These are phyloP conservation scores for Ophidiomyces ophidiicola DNA, from an alignment of 2,329 filamentous ascomycete species.

Conservation along the genomic window DNA sequence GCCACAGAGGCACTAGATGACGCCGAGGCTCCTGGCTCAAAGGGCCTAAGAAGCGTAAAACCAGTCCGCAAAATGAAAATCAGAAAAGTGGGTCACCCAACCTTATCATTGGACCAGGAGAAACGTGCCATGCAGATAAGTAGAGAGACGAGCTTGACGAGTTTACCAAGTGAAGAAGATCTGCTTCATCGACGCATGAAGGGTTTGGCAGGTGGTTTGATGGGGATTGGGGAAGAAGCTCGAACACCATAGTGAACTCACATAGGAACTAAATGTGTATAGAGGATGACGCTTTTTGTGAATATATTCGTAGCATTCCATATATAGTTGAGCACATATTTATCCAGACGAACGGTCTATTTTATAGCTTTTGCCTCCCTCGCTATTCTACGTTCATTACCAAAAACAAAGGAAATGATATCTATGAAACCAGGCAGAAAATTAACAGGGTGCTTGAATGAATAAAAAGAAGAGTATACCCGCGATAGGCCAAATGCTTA, in stretches of 20 bases:
- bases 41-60: neutral
- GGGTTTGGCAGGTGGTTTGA: slow-evolving; percentile 42
- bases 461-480: slow-evolving; percentile 4
- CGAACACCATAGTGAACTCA: slow-evolving; percentile 24
- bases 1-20: slow-evolving; percentile 2
- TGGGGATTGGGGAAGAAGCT: slow-evolving; percentile 32
- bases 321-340: neutral
- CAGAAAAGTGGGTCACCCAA: neutral
- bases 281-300: neutral
- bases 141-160: slow-evolving; percentile 38
- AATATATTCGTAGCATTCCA: neutral
- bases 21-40: neutral
- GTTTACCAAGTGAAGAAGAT: slow-evolving; percentile 46
- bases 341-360: neutral
- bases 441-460: neutral
- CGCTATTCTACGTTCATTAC: too few species aligned
- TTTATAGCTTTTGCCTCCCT: too few species aligned
- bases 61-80: neutral
- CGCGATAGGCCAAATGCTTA: neutral
- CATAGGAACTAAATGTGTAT: too few species aligned
- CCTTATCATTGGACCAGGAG: neutral
- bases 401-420: too few species aligned
- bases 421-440: too few species aligned
- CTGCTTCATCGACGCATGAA: slow-evolving; percentile 45
- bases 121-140: neutral